Evolutionary conservation across 1,284 basidiomycete species (phyloP).

Genomic region (Cutaneotrichosporon spelunceum): DNA sequence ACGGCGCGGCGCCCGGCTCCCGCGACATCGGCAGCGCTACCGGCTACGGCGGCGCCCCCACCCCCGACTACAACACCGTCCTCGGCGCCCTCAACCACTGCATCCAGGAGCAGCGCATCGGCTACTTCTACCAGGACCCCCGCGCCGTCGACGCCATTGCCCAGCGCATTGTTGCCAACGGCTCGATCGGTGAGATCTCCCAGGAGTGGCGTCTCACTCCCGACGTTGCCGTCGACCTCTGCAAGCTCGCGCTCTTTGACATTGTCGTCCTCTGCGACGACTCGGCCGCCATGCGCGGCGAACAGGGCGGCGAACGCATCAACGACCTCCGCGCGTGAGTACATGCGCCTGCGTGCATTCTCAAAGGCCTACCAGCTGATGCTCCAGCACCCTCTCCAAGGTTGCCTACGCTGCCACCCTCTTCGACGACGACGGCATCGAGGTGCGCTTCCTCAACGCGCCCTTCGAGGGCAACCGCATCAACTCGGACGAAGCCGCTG

Average conservation of each 20-base stretch:
- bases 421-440: constrained; percentile 55
- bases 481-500: constrained; percentile 44
- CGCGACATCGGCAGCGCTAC: constrained; percentile 10
- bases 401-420: constrained; percentile 47
- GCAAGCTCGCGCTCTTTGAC: constrained; percentile 24
- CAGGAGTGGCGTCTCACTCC: constrained; percentile 52
- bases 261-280: constrained; percentile 25
- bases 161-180: constrained; percentile 47
- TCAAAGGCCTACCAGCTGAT: background rate
- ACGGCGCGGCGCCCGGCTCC: constrained; percentile 6
- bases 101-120: constrained; percentile 51
- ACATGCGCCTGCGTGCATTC: background rate
- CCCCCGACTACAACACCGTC: constrained; percentile 11
- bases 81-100: constrained; percentile 39
- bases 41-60: constrained; percentile 1
- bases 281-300: constrained; percentile 16
- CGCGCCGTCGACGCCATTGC: constrained; percentile 51
- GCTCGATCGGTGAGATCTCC: constrained; percentile 47
- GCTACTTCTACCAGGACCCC: constrained; percentile 54
- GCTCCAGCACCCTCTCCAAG: constrained; percentile 43
- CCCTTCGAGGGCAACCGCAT: constrained; percentile 52
- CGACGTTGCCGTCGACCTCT: constrained; percentile 45
- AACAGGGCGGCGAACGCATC: constrained; percentile 23
- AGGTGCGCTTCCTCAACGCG: constrained; percentile 54
- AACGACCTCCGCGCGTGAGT: constrained; percentile 49